Conservation (phyloP, 2,329 filamentous ascomycete species). For the Parafenestella ontariensis region DNA sequence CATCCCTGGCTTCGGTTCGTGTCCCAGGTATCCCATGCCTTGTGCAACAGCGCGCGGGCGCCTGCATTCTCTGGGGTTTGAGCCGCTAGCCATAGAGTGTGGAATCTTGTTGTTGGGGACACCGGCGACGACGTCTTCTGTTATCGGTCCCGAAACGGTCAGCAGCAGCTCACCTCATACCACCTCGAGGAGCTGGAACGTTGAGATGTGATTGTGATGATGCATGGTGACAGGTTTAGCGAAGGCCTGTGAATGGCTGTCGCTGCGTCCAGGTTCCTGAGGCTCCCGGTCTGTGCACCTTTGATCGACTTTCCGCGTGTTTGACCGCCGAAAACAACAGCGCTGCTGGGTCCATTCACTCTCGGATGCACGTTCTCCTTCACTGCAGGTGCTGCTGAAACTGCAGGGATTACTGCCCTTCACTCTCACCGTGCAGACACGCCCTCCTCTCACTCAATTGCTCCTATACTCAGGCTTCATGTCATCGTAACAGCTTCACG, state of each 20-base stretch:
- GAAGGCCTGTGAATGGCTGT: conserved; percentile 12
- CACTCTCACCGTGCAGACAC: conserved; percentile 1
- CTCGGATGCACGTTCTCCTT: conserved; percentile 13
- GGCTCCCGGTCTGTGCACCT: conserved; percentile 12
- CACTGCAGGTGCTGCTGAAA: conserved; percentile 9
- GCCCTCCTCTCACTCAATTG: conserved; percentile 8
- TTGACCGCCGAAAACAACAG: conserved; percentile 19
- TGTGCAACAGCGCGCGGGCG: conserved; percentile 9
- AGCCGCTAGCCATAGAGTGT: neutral
- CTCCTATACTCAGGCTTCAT: neutral
- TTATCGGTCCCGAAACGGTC: neutral
- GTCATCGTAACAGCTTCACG: neutral
- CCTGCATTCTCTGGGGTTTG: conserved; percentile 3
- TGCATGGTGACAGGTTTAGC: conserved; percentile 15
- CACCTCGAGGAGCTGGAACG: neutral
- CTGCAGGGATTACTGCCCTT: conserved; percentile 11
- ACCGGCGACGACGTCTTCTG: neutral
- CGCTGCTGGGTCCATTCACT: conserved; percentile 10
- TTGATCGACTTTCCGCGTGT: conserved; percentile 17
- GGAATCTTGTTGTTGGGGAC: neutral
- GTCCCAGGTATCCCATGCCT: conserved; percentile 1
- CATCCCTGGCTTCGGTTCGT: neutral
- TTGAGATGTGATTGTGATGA: conserved; percentile 20
- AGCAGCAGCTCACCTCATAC: neutral
- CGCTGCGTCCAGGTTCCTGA: conserved; percentile 16